Percentiles rank a stretch among this genome's conserved stretches.
These are phyloP conservation scores for Lagerstroemia speciosa DNA, from an alignment of 345 rosid genomes.

Conservation along the genomic window DNA sequence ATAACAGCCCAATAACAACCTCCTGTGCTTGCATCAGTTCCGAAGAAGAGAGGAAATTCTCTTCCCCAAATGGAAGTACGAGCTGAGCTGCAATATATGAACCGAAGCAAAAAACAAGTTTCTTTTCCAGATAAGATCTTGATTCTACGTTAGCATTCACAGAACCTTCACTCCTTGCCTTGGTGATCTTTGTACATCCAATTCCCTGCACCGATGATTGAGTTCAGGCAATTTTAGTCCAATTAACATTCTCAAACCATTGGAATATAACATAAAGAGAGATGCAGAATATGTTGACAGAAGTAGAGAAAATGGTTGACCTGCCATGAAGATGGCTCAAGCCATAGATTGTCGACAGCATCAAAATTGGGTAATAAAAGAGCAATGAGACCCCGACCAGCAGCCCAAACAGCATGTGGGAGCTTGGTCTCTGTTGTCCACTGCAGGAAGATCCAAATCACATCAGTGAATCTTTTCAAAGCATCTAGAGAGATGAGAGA, in stretches of 20 bases:
- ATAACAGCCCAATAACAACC: slow-evolving; percentile 28
- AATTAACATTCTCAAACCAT: background rate
- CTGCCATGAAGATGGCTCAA: slow-evolving; percentile 93
- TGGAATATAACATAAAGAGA: background rate
- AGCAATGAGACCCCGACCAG: slow-evolving; percentile 84
- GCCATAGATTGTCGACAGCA: slow-evolving; percentile 77
- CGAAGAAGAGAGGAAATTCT: slow-evolving; percentile 67
- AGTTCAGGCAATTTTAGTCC: background rate
- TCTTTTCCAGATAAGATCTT: slow-evolving; percentile 93
- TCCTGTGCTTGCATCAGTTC: slow-evolving; percentile 84
- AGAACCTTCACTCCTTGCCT: slow-evolving; percentile 59
- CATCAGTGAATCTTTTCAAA: background rate
- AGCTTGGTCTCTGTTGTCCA: slow-evolving; percentile 89
- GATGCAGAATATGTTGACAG: background rate
- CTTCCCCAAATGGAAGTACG: slow-evolving; percentile 80
- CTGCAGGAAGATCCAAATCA: slow-evolving; percentile 15
- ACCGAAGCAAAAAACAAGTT: slow-evolving; percentile 92
- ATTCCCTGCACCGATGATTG: slow-evolving; percentile 44
- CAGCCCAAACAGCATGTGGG: slow-evolving; percentile 95
- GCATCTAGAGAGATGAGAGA: background rate
- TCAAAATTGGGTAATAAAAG: slow-evolving; percentile 77
- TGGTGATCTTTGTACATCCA: slow-evolving; percentile 85
- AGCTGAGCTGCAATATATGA: slow-evolving; percentile 78
- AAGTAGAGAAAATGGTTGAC: slow-evolving; percentile 21
- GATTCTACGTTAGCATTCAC: slow-evolving; percentile 57